These are phyloP conservation scores for Blastocladiella emersonii DNA, from an alignment of 371 early-diverging fungal genomes.

Conservation along the genomic window DNA sequence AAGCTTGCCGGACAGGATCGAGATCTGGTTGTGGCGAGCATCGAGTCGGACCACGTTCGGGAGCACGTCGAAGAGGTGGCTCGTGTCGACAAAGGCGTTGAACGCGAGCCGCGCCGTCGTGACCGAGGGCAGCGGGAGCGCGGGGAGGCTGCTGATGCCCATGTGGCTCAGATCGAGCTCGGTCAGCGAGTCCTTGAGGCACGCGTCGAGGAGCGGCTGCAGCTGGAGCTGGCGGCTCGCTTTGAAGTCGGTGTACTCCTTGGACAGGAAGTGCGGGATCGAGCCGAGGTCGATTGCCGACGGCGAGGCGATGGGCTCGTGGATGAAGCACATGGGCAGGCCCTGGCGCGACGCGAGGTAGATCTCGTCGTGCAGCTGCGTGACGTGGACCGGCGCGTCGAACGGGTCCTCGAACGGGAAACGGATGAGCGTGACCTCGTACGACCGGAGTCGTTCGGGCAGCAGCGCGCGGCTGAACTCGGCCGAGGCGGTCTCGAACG, in stretches of 20 bases:
- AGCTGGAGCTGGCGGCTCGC: neutral
- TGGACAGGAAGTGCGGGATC: neutral
- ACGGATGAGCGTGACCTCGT: neutral
- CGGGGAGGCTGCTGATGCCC: neutral
- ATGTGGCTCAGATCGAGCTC: neutral
- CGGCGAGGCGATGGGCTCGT: neutral
- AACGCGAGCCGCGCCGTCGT: neutral
- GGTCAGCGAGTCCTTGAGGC: neutral
- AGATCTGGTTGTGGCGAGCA: neutral
- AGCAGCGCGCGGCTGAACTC: too few relatives aligned
- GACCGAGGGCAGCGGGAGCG: neutral
- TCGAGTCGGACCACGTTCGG: neutral
- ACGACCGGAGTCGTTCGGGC: too few relatives aligned
- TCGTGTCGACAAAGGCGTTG: neutral
- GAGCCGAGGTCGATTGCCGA: neutral
- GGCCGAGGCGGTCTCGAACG: too few relatives aligned
- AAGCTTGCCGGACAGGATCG: neutral
- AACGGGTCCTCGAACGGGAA: neutral
- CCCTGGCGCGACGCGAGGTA: neutral
- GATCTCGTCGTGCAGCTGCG: neutral
- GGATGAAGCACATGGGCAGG: neutral
- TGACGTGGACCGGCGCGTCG: neutral
- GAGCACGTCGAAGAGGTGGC: neutral
- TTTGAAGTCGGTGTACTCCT: neutral
- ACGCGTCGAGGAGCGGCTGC: neutral